phyloP scores from a whole-genome alignment of 148 eudicot species.

The Limonium bicolor region DNA sequence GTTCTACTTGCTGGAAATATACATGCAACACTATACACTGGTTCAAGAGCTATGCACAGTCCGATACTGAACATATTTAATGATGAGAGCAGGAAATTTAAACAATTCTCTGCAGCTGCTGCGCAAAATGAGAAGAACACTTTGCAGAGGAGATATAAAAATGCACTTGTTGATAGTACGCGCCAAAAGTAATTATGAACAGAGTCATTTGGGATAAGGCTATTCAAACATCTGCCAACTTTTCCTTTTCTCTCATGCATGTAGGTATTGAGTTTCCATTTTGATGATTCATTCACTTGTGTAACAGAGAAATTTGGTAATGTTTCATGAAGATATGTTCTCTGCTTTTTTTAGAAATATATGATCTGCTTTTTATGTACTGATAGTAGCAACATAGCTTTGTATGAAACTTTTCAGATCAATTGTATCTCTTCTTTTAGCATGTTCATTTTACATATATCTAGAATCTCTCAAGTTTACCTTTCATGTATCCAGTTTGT shows the following conservation, averaged over 20 bases:
- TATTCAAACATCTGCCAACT: constrained; percentile 89
- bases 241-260: constrained; percentile 44
- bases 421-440: no score
- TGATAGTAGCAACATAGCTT: no score
- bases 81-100: constrained; percentile 85
- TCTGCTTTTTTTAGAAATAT: no score
- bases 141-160: constrained; percentile 84
- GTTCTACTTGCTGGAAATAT: constrained; percentile 86
- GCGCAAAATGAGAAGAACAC: constrained; percentile 93
- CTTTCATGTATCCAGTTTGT: no score
- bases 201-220: constrained; percentile 80
- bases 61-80: constrained; percentile 87
- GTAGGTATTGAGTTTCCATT: constrained; percentile 27
- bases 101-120: constrained; percentile 94
- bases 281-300: background rate
- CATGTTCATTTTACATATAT: no score
- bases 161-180: constrained; percentile 82
- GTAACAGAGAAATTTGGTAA: no score
- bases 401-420: no score
- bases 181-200: constrained; percentile 94
- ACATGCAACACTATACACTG: constrained; percentile 95
- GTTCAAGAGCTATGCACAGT: constrained; percentile 99
- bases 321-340: no score
- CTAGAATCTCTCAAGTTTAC: no score
- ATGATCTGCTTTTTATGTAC: no score